These are phyloP conservation scores for Cladorrhinum sp. DNA, from an alignment of 2,329 filamentous ascomycete genomes.

Conservation along the genomic window DNA sequence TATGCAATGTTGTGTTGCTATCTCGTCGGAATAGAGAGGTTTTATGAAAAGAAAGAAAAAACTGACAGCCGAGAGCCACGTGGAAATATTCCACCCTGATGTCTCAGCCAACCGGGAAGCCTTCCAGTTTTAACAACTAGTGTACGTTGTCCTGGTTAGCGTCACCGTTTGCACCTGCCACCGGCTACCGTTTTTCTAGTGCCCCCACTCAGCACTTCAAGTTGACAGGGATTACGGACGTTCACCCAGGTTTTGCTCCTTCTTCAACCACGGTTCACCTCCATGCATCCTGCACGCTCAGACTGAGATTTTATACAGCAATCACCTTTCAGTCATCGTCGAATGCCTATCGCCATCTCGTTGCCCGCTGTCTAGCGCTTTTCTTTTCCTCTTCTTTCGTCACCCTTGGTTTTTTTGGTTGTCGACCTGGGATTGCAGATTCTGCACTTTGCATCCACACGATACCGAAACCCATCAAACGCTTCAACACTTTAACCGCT, in stretches of 20 bases:
- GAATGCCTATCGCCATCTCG: not conserved
- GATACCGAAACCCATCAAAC: not conserved
- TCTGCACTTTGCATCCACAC: not conserved
- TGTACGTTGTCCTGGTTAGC: constrained; percentile 1
- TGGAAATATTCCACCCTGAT: not conserved
- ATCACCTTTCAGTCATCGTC: not conserved
- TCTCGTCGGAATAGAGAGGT: not conserved
- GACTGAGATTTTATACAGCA: constrained; percentile 3
- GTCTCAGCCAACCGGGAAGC: not conserved
- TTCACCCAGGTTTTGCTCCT: constrained; percentile 1
- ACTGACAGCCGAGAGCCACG: not conserved
- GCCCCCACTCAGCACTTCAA: not conserved
- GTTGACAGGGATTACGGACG: not conserved
- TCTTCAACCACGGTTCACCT: constrained; percentile 3
- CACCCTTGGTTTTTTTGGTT: not conserved
- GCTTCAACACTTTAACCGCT: constrained; percentile 5
- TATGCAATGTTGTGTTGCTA: not conserved
- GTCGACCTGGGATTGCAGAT: not conserved
- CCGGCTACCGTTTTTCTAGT: not conserved
- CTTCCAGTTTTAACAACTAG: not conserved
- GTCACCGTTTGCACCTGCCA: not conserved
- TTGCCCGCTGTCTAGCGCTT: not conserved
- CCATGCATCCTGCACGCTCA: constrained; percentile 8
- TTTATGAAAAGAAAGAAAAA: not conserved
- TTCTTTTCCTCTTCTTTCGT: not conserved